Base-by-base conservation (phyloP, 371 early-diverging fungal species). In the Mortierella sp. region DNA sequence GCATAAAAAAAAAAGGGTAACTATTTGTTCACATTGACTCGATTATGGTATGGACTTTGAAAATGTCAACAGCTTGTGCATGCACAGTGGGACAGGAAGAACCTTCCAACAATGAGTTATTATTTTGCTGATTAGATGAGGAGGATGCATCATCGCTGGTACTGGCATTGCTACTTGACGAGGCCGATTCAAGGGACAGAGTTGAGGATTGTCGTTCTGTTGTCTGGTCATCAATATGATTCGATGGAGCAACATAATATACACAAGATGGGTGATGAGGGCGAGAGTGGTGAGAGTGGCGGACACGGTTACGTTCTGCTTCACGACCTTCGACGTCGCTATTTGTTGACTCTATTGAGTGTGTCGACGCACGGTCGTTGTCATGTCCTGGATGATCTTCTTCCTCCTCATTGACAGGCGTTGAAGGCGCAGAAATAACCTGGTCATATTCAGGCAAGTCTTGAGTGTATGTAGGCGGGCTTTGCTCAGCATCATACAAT, bases 381-480 rank as follows among this genome's bases (percentile, higher is more conserved):
- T 52, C 67, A 1, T 63, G 64, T 7, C 36, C 64, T 21, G 53
- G 69, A 7, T 48, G 24, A n/a, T 52, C 28, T 28, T 64, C 28
- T 22, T 64, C 55, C 58, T 24, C 19, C 32, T 67, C 38, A 16
- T 48, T 41, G 7, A 58, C 15, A 7, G 70, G 59, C 32, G 61
- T 11, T 19, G 65, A 45, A 10, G 53, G 32, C 5, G 58, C 45
- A 24, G 66, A 21, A n/a, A 60, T 52, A 13, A 69, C 58, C 28
- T 75, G 69, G 16, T 74, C 72, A 19, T 80, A 80, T 1, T 67
- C 64, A 0, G 81, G 81, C 15, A 80, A 43, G n/a, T 75, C 81
- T 32, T 28, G 2, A 4, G 69, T 52, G 9, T 80, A 80, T 32
- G 63, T 71, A 0, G 81, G 81, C 9, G 81, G 81, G 59, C 81